Base-by-base conservation (phyloP, 2,329 filamentous ascomycete genomes). In the Thielaviopsis ethacetica region DNA sequence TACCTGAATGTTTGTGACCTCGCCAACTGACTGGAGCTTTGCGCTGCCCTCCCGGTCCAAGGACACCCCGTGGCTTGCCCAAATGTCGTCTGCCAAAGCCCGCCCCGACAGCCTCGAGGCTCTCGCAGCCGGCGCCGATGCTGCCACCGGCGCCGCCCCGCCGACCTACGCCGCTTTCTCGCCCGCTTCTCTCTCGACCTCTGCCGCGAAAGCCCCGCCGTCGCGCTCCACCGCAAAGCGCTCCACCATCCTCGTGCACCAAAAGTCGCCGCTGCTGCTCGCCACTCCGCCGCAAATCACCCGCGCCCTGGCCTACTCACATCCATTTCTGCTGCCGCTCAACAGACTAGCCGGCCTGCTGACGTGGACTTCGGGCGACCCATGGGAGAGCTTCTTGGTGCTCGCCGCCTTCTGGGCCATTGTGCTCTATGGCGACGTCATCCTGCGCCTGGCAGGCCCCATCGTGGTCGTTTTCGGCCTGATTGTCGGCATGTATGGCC, bases 211-310 rank as follows among this genome's bases (percentile, higher is more conserved):
- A 30, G 79, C 80, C 44, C 79, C 83, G 5, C 76, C 85, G 53
- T 76, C 75, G 58, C 73, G 76, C 60, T 75, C 79, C 34, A 77
- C 80, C 52, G 59, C 62, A 5, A 86, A 91, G 62, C 83, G 88
- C 53, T 94, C 89, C 19, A 94, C 89, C 60, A 91, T 98, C 65
- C 83, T 97, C 65, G 91, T 98, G 21, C 91, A 97, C 71, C 91
- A 95, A 70, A 98, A 97, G 73, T 95, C 89, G 17, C 93, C 93
- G 12, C 73, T 98, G 53, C 79, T 98, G 19, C 84, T 95, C 61
- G 90, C 91, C 17, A 98, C 93, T 10, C 93, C 93, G 51, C 93
- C 93, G 1, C 88, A 95, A 68, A 85, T 98, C 69, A 98, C 93
- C 2, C 83, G 93, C 65, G 91, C 91, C 15, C 78, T 98, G 62